phyloP scores from a whole-genome alignment of 2,329 filamentous ascomycete species.

The Calcarisporium arbuscula region DNA sequence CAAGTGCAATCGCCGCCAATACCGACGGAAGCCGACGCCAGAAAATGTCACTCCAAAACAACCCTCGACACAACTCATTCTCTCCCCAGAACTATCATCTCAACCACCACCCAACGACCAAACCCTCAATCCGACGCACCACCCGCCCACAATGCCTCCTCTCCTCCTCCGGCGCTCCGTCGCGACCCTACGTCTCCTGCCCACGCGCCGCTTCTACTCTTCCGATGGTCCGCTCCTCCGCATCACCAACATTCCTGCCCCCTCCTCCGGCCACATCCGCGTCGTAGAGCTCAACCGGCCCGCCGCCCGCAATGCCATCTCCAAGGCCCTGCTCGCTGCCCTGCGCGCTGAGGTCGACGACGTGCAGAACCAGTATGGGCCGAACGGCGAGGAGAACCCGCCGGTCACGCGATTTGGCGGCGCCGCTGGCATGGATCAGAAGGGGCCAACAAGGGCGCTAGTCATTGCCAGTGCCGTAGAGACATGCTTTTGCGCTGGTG shows the following conservation, averaged over 20 bases:
- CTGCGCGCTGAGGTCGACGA: conserved; percentile 67
- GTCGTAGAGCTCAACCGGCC: conserved; percentile 85
- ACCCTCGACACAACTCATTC: not conserved
- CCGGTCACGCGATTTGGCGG: conserved; percentile 36
- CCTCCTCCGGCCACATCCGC: conserved; percentile 76
- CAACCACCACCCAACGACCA: conserved; percentile 3
- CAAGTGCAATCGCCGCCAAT: not conserved
- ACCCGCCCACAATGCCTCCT: conserved; percentile 23
- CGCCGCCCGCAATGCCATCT: conserved; percentile 84
- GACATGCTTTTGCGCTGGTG: conserved; percentile 84
- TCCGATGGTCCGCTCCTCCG: conserved; percentile 54
- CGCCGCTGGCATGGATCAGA: conserved; percentile 34
- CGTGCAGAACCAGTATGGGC: conserved; percentile 58
- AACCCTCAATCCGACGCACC: not conserved
- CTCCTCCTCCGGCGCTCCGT: conserved; percentile 17
- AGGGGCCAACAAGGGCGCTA: conserved; percentile 66
- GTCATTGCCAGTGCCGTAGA: conserved; percentile 83
- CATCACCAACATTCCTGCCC: conserved; percentile 68
- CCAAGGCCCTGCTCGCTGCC: conserved; percentile 64
- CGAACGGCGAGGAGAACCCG: conserved; percentile 45
- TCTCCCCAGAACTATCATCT: not conserved
- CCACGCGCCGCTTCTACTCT: conserved; percentile 30
- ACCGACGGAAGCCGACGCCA: conserved; percentile 8
- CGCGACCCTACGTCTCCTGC: conserved; percentile 14
- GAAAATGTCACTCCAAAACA: not conserved